phyloP scores from a whole-genome alignment of 768 basidiomycete genomes.

The Dacryopinax spathularia region DNA sequence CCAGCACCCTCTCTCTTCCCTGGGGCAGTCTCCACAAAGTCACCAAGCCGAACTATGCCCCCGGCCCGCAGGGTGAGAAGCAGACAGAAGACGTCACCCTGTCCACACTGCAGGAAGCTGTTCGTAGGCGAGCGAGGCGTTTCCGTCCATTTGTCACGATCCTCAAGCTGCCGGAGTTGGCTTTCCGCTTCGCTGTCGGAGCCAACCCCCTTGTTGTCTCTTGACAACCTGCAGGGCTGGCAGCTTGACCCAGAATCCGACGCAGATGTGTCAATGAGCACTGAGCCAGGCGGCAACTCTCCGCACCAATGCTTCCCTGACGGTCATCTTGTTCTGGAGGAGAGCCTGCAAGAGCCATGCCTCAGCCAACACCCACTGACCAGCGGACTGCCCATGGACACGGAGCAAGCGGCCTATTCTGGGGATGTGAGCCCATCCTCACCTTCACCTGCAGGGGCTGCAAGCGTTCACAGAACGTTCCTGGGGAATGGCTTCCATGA shows the following conservation, averaged over 20 bases:
- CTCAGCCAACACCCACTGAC: too few relatives aligned
- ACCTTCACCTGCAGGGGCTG: background rate
- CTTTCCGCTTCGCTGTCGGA: background rate
- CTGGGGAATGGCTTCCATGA: background rate
- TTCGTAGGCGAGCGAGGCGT: background rate
- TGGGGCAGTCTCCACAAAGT: too few relatives aligned
- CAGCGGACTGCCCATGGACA: too few relatives aligned
- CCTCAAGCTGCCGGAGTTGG: background rate
- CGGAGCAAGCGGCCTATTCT: too few relatives aligned
- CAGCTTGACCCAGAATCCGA: background rate
- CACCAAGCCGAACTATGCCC: too few relatives aligned
- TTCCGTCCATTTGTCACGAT: background rate
- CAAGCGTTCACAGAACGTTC: background rate
- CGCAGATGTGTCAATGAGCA: background rate
- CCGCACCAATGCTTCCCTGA: too few relatives aligned
- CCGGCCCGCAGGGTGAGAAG: background rate
- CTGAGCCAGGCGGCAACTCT: too few relatives aligned
- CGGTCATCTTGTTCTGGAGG: too few relatives aligned
- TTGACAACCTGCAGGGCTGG: background rate
- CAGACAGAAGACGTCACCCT: background rate
- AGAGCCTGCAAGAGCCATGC: too few relatives aligned
- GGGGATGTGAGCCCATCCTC: too few relatives aligned
- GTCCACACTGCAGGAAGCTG: background rate
- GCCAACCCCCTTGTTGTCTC: background rate
- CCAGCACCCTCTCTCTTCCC: too few relatives aligned